phyloP scores from a whole-genome alignment of 148 eudicot genomes.

The Salicornia ramosissima region DNA sequence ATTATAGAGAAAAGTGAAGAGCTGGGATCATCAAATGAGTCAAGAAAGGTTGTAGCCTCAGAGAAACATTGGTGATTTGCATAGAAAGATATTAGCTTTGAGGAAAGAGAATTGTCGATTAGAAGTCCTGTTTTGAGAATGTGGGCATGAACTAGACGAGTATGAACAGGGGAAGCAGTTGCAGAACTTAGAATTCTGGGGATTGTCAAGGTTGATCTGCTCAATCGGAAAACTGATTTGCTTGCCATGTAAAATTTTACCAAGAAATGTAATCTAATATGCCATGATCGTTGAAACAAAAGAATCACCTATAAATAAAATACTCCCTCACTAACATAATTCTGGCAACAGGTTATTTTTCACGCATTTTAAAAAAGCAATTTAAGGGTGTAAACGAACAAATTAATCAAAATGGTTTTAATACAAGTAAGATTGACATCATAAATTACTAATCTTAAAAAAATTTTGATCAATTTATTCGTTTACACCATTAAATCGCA shows the following conservation, averaged over 20 bases:
- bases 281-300: background rate
- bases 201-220: constrained; percentile 16
- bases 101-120: constrained; percentile 29
- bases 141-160: constrained; percentile 56
- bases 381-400: too few species aligned
- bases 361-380: too few species aligned
- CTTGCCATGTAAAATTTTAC: constrained; percentile 19
- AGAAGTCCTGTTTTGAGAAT: constrained; percentile 46
- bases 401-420: too few species aligned
- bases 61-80: constrained; percentile 47
- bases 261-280: background rate
- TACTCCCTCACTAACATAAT: too few species aligned
- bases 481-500: too few species aligned
- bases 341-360: too few species aligned
- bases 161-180: constrained; percentile 32
- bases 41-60: constrained; percentile 47
- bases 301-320: too few species aligned
- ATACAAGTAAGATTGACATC: too few species aligned
- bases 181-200: constrained; percentile 28
- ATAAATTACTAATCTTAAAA: too few species aligned
- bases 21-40: constrained; percentile 34
- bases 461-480: too few species aligned
- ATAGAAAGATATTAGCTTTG: constrained; percentile 56
- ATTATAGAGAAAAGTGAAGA: constrained; percentile 43
- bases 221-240: constrained; percentile 16